phyloP scores from a whole-genome alignment of 1,284 basidiomycete genomes.

The Acaromyces ingoldii region DNA sequence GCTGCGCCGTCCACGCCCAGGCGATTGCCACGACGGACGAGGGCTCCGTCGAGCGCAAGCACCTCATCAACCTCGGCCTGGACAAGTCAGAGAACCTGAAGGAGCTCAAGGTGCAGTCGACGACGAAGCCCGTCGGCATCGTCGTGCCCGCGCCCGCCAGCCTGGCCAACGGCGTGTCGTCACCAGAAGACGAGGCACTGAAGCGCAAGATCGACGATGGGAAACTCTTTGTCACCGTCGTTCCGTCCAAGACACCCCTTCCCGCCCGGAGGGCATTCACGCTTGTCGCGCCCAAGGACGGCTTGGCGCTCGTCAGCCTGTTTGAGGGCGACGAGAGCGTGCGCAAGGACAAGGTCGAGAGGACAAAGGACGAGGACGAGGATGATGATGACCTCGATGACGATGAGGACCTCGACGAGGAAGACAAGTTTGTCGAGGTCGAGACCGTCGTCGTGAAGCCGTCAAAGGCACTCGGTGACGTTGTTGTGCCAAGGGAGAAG shows the following conservation, averaged over 20 bases:
- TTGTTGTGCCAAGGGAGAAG: background rate
- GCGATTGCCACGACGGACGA: conserved; percentile 34
- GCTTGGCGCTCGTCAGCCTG: background rate
- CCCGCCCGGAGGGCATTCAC: conserved; percentile 69
- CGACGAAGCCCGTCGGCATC: conserved; percentile 64
- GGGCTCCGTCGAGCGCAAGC: conserved; percentile 28
- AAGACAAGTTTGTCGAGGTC: conserved; percentile 5
- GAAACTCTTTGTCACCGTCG: conserved; percentile 50
- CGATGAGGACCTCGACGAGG: conserved; percentile 1
- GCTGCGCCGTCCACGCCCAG: conserved; percentile 77
- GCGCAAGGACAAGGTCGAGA: conserved; percentile 5
- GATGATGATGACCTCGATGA: conserved; percentile 3
- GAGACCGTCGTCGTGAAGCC: conserved; percentile 1
- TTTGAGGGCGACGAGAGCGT: background rate
- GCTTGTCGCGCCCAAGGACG: conserved; percentile 51
- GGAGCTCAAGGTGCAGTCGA: conserved; percentile 27
- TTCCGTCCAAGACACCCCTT: conserved; percentile 57
- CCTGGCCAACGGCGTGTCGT: conserved; percentile 1
- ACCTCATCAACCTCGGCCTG: conserved; percentile 27
- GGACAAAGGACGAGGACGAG: background rate
- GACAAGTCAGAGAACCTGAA: conserved; percentile 53
- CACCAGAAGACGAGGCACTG: conserved; percentile 21
- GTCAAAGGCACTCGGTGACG: conserved; percentile 2
- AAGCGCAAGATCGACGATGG: conserved; percentile 56
- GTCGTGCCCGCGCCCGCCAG: conserved; percentile 64